These are phyloP conservation scores for Telfairia occidentalis DNA, from an alignment of 331 rosid species.

Conservation along the genomic window DNA sequence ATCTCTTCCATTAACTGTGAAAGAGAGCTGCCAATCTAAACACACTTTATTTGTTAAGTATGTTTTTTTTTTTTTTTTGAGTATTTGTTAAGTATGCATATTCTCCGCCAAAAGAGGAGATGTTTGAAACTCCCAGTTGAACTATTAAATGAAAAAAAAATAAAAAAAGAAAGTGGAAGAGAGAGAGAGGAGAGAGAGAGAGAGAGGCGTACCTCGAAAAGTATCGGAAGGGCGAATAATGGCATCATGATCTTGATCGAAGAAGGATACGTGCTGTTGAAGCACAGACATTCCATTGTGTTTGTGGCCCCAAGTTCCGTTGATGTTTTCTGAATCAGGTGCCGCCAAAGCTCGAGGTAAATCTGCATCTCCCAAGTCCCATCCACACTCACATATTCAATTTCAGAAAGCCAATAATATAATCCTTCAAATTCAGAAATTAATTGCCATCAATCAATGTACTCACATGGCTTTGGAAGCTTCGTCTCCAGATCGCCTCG, in stretches of 20 bases:
- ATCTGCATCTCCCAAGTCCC: constrained; percentile 15
- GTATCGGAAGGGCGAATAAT: constrained; percentile 68
- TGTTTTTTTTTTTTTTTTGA: too few species aligned
- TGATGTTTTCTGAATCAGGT: constrained; percentile 25
- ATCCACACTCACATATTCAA: too few species aligned
- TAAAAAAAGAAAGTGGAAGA: too few species aligned
- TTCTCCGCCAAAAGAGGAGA: too few species aligned
- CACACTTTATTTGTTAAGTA: too few species aligned
- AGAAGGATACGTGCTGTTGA: constrained; percentile 69
- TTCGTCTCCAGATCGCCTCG: constrained; percentile 41
- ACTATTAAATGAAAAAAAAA: too few species aligned
- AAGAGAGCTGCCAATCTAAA: too few species aligned
- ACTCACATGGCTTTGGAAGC: constrained; percentile 55
- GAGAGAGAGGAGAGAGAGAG: background rate
- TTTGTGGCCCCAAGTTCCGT: constrained; percentile 49
- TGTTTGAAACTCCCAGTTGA: too few species aligned
- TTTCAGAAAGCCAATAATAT: too few species aligned
- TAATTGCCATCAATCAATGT: background rate
- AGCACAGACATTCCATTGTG: constrained; percentile 63
- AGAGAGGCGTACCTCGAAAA: constrained; percentile 32
- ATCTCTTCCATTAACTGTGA: too few species aligned
- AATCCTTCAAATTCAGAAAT: too few species aligned
- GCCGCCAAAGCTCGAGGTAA: constrained; percentile 44
- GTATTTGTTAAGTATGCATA: too few species aligned
- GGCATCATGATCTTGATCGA: constrained; percentile 59